phyloP scores from a whole-genome alignment of 805 yeast species.

The Starmerella vaccinii region DNA sequence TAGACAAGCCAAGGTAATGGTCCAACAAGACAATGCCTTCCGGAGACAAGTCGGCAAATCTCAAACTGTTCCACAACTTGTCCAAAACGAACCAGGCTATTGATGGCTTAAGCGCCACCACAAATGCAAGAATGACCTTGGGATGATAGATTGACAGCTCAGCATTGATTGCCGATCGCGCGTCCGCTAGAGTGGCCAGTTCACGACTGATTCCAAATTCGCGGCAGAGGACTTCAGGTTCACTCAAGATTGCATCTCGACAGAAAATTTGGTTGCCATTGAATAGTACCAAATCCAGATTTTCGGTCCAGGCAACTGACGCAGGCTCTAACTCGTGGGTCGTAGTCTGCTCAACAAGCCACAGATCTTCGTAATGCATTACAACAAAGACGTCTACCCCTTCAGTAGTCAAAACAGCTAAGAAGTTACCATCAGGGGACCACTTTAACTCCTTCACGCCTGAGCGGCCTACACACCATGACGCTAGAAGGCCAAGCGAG shows the following conservation, averaged over 20 bases:
- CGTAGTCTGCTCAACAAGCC: not conserved
- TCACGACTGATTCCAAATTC: not conserved
- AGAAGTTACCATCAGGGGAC: conserved; percentile 1
- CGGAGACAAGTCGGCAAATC: conserved; percentile 6
- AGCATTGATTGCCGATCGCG: not conserved
- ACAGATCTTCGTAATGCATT: not conserved
- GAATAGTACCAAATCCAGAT: not conserved
- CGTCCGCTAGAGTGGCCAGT: not conserved
- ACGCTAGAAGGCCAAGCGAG: no score
- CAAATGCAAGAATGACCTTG: conserved; percentile 65
- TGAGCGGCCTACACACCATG: not conserved
- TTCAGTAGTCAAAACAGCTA: not conserved
- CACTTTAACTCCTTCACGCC: not conserved
- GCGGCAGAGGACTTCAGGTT: no score
- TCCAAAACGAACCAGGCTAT: conserved; percentile 48
- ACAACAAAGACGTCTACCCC: not conserved
- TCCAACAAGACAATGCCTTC: not conserved
- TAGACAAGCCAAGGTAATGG: not conserved
- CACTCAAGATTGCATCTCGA: not conserved
- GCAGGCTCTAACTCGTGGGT: not conserved
- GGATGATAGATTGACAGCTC: conserved; percentile 83
- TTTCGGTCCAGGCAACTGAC: not conserved
- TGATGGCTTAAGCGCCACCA: conserved; percentile 50
- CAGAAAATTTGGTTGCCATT: not conserved
- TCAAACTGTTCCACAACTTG: conserved; percentile 1